Evolutionary conservation across 495 filamentous ascomycete genomes (phyloP).

Genomic region (Penicillium subrubescens): DNA sequence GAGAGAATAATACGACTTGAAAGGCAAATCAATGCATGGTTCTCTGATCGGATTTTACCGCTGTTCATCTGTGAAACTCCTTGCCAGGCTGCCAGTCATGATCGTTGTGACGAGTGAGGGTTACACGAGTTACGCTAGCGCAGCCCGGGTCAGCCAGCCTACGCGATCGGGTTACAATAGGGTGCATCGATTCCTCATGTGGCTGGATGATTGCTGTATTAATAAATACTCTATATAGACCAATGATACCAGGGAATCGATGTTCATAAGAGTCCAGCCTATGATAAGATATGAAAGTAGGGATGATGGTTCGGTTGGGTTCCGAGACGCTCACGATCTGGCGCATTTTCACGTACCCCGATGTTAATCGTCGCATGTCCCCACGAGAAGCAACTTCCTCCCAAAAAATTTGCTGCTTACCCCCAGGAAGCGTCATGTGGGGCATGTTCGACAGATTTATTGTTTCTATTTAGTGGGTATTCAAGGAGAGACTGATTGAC

Average conservation of each 20-base stretch:
- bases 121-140: background rate
- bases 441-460: slow-evolving; percentile 37
- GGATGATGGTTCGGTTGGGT: background rate
- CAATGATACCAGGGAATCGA: background rate
- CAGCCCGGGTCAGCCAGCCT: background rate
- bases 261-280: background rate
- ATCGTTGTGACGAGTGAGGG: background rate
- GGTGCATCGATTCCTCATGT: background rate
- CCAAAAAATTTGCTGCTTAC: slow-evolving; percentile 20
- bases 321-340: background rate
- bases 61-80: too few species aligned
- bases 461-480: slow-evolving; percentile 42
- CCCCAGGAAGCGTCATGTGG: slow-evolving; percentile 56
- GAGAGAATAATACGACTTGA: background rate
- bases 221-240: background rate
- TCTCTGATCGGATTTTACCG: background rate
- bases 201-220: background rate
- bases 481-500: slow-evolving; percentile 42
- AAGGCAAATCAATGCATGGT: background rate
- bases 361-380: background rate
- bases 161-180: background rate
- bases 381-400: too few species aligned
- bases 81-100: background rate
- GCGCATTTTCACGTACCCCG: background rate
- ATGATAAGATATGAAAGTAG: background rate